Evolutionary conservation across 2,329 filamentous ascomycete genomes (phyloP).

Genomic region (Fusarium sp.): DNA sequence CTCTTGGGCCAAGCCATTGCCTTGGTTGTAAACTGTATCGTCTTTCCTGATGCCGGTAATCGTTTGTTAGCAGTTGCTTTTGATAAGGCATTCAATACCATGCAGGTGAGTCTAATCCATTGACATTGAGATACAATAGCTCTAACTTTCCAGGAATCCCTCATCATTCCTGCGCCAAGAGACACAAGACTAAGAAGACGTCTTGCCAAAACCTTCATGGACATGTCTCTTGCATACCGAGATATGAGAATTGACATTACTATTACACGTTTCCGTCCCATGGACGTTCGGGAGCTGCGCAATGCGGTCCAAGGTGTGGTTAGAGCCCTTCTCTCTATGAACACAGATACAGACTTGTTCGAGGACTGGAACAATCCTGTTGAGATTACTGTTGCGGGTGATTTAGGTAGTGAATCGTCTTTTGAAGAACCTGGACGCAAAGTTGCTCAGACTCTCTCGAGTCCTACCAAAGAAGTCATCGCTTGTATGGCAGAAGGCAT

Average conservation of each 20-base stretch:
- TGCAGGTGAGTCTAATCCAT: conserved; percentile 58
- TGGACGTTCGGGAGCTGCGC: conserved; percentile 65
- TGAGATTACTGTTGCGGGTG: conserved; percentile 35
- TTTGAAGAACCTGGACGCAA: conserved; percentile 42
- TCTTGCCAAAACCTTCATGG: conserved; percentile 67
- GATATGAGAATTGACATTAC: conserved; percentile 72
- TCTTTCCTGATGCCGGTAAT: conserved; percentile 71
- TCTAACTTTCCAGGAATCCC: conserved; percentile 49
- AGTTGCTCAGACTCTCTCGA: conserved; percentile 56
- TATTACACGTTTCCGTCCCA: conserved; percentile 66
- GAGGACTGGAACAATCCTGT: conserved; percentile 47
- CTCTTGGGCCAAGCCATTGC: conserved; percentile 68
- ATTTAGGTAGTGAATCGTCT: conserved; percentile 12
- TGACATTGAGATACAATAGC: not conserved
- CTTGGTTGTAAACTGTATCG: conserved; percentile 62
- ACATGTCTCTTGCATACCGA: conserved; percentile 69
- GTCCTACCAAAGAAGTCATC: conserved; percentile 64
- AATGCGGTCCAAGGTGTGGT: conserved; percentile 71
- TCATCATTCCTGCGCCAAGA: conserved; percentile 52
- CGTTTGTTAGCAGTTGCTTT: conserved; percentile 65
- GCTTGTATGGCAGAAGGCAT: conserved; percentile 62
- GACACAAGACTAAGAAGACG: conserved; percentile 57
- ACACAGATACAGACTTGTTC: conserved; percentile 65
- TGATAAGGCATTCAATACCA: conserved; percentile 63
- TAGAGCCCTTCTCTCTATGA: conserved; percentile 67